A percentile compares a stretch with the other conserved stretches of the same genome.
Conservation (phyloP, 495 filamentous ascomycete species). For the Neurospora sp. region DNA sequence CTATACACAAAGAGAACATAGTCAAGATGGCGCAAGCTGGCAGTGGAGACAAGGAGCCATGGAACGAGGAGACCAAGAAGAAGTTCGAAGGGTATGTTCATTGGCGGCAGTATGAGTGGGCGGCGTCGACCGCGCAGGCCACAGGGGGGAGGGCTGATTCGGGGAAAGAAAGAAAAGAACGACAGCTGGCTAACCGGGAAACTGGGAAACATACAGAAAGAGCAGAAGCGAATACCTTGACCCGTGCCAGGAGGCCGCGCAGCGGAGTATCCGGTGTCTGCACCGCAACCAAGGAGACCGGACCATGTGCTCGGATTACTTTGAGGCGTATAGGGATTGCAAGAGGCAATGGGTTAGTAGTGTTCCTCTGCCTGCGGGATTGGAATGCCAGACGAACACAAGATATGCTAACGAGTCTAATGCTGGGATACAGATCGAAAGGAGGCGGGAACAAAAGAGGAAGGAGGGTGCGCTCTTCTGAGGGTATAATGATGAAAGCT, state of each 20-base stretch:
- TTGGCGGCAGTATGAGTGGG: not conserved
- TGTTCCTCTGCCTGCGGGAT: not conserved
- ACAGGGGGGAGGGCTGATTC: not conserved
- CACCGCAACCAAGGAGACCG: constrained; percentile 76
- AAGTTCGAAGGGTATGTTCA: constrained; percentile 34
- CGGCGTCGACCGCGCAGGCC: not conserved
- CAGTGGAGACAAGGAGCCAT: constrained; percentile 16
- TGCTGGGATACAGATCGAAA: constrained; percentile 31
- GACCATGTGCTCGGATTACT: constrained; percentile 86
- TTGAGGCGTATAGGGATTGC: constrained; percentile 89
- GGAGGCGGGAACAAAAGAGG: constrained; percentile 40
- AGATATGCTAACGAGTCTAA: constrained; percentile 6
- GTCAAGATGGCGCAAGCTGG: not conserved
- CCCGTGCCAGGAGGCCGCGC: constrained; percentile 91
- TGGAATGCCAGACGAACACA: not conserved
- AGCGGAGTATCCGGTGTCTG: constrained; percentile 72
- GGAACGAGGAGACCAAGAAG: constrained; percentile 30
- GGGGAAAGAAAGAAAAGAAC: not conserved
- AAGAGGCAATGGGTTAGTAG: constrained; percentile 48
- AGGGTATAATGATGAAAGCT: not conserved
- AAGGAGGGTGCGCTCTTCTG: constrained; percentile 2
- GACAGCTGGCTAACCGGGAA: not conserved
- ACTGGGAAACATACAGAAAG: constrained; percentile 49
- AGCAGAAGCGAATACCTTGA: constrained; percentile 76
- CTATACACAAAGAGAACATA: not conserved